Conservation (phyloP, 345 rosid genomes). For the Conringia planisiliqua region DNA sequence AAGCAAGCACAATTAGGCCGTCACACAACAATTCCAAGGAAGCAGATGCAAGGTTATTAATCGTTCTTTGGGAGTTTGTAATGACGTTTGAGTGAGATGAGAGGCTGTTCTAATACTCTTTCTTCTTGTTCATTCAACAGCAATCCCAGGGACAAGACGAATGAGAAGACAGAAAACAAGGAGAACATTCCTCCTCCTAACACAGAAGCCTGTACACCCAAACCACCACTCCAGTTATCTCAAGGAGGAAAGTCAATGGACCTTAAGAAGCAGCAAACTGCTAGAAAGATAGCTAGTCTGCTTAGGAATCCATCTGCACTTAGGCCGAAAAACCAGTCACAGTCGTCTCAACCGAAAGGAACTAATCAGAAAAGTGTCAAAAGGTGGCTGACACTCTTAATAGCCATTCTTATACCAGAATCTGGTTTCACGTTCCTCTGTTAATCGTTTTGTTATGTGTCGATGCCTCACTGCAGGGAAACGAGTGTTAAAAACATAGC, state of each 20-base stretch:
- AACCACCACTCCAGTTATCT: slow-evolving; percentile 4
- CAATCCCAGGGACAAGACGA: not conserved
- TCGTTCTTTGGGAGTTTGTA: not conserved
- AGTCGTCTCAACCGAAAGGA: slow-evolving; percentile 49
- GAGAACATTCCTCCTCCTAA: slow-evolving; percentile 41
- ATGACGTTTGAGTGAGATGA: not conserved
- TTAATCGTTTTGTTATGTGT: not conserved
- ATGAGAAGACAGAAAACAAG: slow-evolving; percentile 28
- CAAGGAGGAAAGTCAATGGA: slow-evolving; percentile 31
- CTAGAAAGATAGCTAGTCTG: slow-evolving; percentile 55
- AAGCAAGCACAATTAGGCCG: not conserved
- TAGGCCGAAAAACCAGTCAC: slow-evolving; percentile 40
- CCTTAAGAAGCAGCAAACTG: slow-evolving; percentile 62
- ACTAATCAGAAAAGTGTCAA: slow-evolving; percentile 36
- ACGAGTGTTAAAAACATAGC: slow-evolving; percentile 30
- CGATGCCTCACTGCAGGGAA: slow-evolving; percentile 36
- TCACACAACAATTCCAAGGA: not conserved
- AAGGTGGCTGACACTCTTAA: slow-evolving; percentile 33
- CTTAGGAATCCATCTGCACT: slow-evolving; percentile 56
- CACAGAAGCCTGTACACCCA: slow-evolving; percentile 52
- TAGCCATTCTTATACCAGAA: not conserved
- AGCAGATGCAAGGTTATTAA: slow-evolving; percentile 43
- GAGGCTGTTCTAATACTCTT: slow-evolving; percentile 12
- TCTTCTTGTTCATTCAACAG: slow-evolving; percentile 17
- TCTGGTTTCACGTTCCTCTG: not conserved